phyloP scores from a whole-genome alignment of 345 rosid species.

The Eucalyptus albens region DNA sequence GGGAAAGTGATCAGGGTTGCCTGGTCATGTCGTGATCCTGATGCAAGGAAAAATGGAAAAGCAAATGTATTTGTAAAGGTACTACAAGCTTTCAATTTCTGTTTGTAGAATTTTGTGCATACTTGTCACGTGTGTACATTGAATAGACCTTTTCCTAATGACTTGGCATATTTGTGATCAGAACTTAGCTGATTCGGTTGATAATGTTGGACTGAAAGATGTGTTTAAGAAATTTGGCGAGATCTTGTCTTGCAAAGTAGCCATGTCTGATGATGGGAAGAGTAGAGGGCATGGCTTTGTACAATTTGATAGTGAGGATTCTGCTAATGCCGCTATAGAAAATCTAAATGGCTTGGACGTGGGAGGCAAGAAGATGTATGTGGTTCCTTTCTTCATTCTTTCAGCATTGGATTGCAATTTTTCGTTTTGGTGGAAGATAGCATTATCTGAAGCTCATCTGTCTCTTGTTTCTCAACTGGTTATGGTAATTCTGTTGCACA shows the following conservation, averaged over 20 bases:
- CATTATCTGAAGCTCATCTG: not conserved
- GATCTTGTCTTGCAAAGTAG: conserved; percentile 59
- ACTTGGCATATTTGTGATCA: not conserved
- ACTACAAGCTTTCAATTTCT: not conserved
- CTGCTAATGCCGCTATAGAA: conserved; percentile 62
- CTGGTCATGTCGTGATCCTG: conserved; percentile 66
- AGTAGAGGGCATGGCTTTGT: conserved; percentile 71
- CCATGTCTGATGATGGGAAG: conserved; percentile 42
- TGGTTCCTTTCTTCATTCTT: not conserved
- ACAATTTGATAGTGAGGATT: conserved; percentile 42
- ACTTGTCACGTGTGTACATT: not conserved
- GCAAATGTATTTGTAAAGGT: conserved; percentile 83
- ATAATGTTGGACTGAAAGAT: conserved; percentile 29
- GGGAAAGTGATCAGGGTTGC: conserved; percentile 60
- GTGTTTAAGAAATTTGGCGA: conserved; percentile 48
- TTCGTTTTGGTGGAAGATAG: not conserved
- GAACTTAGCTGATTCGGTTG: conserved; percentile 50
- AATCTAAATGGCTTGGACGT: conserved; percentile 26
- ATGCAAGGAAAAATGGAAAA: conserved; percentile 53
- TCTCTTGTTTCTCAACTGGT: not conserved
- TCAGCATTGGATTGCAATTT: not conserved
- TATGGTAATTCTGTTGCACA: not conserved
- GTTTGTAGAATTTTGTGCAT: not conserved
- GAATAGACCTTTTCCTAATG: not conserved
- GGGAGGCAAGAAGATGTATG: conserved; percentile 55